Percentiles rank a stretch among this genome's conserved stretches.
These are phyloP conservation scores for Aspergillus ochraceoroseus DNA, from an alignment of 2,329 filamentous ascomycete genomes.

Conservation along the genomic window DNA sequence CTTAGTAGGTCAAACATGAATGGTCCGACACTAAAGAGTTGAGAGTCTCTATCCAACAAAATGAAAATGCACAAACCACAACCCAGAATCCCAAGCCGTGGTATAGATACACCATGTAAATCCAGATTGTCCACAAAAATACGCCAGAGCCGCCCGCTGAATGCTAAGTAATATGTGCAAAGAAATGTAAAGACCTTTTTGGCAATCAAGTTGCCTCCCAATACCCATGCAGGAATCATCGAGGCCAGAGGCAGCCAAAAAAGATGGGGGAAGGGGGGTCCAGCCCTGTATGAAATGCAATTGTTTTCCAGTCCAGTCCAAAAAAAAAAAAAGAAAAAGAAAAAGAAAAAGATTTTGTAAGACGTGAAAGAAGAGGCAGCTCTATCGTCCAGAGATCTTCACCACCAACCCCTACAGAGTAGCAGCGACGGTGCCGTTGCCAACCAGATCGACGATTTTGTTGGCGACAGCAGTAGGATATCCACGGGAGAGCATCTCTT, in stretches of 20 bases:
- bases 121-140: slow-evolving; percentile 12
- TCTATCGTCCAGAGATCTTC: slow-evolving; percentile 9
- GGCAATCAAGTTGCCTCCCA: slow-evolving; percentile 25
- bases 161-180: slow-evolving; percentile 21
- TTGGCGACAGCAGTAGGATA: slow-evolving; percentile 88
- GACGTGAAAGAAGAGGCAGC: too few relatives aligned
- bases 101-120: slow-evolving; percentile 11
- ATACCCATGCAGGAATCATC: slow-evolving; percentile 23
- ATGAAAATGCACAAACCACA: slow-evolving; percentile 2
- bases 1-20: too few relatives aligned
- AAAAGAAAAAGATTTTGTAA: too few relatives aligned
- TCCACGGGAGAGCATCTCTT: slow-evolving; percentile 83
- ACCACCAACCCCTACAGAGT: slow-evolving; percentile 20
- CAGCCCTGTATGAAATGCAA: slow-evolving; percentile 31
- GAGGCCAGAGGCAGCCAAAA: slow-evolving; percentile 27
- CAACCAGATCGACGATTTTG: slow-evolving; percentile 88
- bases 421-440: slow-evolving; percentile 34
- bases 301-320: slow-evolving; percentile 6
- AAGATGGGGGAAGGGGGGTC: slow-evolving; percentile 34
- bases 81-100: slow-evolving; percentile 8
- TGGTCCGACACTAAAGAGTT: slow-evolving; percentile 12
- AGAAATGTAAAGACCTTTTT: slow-evolving; percentile 9
- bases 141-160: slow-evolving; percentile 24
- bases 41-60: slow-evolving; percentile 15
- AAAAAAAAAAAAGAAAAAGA: too few relatives aligned